phyloP scores from a whole-genome alignment of 1,284 basidiomycete species.

The Heterobasidion annosum region DNA sequence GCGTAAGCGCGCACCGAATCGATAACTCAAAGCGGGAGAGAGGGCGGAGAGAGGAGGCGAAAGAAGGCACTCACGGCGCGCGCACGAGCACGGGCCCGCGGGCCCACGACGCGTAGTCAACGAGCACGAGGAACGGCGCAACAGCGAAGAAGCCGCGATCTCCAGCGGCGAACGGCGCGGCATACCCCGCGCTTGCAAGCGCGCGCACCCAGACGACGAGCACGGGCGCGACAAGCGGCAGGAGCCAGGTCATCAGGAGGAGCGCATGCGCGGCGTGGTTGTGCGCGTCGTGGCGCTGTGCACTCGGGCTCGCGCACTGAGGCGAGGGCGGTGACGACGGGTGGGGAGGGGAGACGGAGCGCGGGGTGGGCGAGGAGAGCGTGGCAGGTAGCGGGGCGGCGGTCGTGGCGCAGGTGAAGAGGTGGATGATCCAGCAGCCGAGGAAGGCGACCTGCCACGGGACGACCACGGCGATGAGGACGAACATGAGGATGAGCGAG shows the following conservation, averaged over 20 bases:
- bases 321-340: neutral
- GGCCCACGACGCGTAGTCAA: slow-evolving; percentile 47
- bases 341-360: neutral
- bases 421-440: slow-evolving; percentile 71
- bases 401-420: slow-evolving; percentile 47
- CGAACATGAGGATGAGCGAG: slow-evolving; percentile 54
- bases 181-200: slow-evolving; percentile 61
- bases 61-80: slow-evolving; percentile 25
- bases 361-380: slow-evolving; percentile 3
- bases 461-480: slow-evolving; percentile 63
- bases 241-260: slow-evolving; percentile 74
- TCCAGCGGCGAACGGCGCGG: slow-evolving; percentile 58
- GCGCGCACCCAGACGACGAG: slow-evolving; percentile 90
- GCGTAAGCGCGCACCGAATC: neutral
- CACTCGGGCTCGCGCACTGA: neutral
- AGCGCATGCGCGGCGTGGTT: slow-evolving; percentile 56
- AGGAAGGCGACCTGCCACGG: slow-evolving; percentile 91
- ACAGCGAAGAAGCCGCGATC: slow-evolving; percentile 70
- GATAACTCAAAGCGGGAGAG: neutral
- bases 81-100: slow-evolving; percentile 25
- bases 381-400: slow-evolving; percentile 3
- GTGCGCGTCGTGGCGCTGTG: slow-evolving; percentile 18
- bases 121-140: slow-evolving; percentile 56
- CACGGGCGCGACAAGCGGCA: slow-evolving; percentile 75
- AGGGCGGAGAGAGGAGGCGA: neutral